Base-by-base conservation (phyloP, 2,329 filamentous ascomycete species). In the Sporothrix pallida region DNA sequence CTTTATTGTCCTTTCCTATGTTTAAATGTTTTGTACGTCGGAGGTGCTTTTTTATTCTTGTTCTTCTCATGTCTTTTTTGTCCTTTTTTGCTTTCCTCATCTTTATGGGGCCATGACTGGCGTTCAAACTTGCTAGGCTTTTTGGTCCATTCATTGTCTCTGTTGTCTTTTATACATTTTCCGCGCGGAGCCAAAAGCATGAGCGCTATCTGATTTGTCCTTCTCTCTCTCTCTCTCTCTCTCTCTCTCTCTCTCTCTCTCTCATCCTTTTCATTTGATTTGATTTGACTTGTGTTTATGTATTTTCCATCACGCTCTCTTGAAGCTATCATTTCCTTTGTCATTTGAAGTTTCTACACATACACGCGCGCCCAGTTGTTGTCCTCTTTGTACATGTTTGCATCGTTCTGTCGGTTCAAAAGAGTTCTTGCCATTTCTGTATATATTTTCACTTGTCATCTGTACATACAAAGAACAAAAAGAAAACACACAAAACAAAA, bases 141-240 rank as follows among this genome's bases (percentile, higher is more conserved):
- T 52, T 1, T 26, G 12, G 31, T 46, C 42, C 37, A 65, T 65
- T 12, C 31, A 37, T 26, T 54, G 42, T 23, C 56, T 74, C 48
- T 70, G 0, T 37, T 54, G n/a, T 50, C 17, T 8, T 42, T 71
- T 60, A 23, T 46, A 26, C 48, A 46, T 70, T 60, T 70, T 58
- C 31, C 62, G 42, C 42, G 52, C 42, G 69, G 54, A 60, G 46
- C 58, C n/a, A 68, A 72, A 72, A 72, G 72, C 52, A 62, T 70
- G 44, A 69, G 71, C 62, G 60, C 62, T 37, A n/a, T 15, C 31
- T 48, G 44, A 20, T 46, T 67, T 26, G 1, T 26, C 23, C 3
- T 3, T 26, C 23, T 26, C 23, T 26, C 23, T 26, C 23, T 37
- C 31, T 37, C 31, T 26, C 23, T 26, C 23, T 26, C 23, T 26